Base-by-base conservation (phyloP, 805 yeast species). In the Ogataea wickerhamii region DNA sequence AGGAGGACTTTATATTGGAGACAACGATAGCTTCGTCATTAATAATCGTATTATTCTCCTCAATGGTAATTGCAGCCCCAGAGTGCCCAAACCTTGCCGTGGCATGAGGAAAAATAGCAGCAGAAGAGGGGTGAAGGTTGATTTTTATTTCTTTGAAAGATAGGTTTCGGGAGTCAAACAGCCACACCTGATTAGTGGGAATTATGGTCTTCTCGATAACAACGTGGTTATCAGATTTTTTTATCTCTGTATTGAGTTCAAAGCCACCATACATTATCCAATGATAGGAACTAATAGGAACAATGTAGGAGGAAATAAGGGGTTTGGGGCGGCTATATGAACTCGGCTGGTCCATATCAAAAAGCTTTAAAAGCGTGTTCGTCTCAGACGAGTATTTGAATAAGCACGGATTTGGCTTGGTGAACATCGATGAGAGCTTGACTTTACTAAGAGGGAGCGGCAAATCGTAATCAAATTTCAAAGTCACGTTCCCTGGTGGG, bases 181-280 rank as follows among this genome's bases (percentile, higher is more conserved):
- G 60, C 63, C 74, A 83, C 0, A 75, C 80, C 28, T 70, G 64
- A 36, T 70, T 69, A 52, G 77, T 80, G 5, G 48, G 41, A 2
- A 33, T 28, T 5, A 60, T 35, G 14, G 27, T 44, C 28, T 50
- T 54, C 11, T 37, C 44, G 39, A 81, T 48, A 5, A 58, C 59
- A 3, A 80, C 61, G 18, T 66, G 63, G 45, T 71, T 69, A 4
- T 39, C 38, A 28, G 64, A 13, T 63, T 45, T 43, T 65, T 32
- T 55, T 13, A 64, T 61, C 6, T 58, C 55, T 14, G 68, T 67
- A 5, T 52, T 44, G 4, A 68, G 51, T 50, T 73, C 74, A 53
- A 81, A 74, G 0, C 93, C 94, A n/a, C 91, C 94, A 52, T 75
- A 81, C 41, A 73, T 70, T 45, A 82, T 69, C 12, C 78, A 67